A percentile compares a stretch with the other conserved stretches of the same genome.
These are phyloP conservation scores for Botrytis squamosa DNA, from an alignment of 2,329 filamentous ascomycete genomes.

Conservation along the genomic window DNA sequence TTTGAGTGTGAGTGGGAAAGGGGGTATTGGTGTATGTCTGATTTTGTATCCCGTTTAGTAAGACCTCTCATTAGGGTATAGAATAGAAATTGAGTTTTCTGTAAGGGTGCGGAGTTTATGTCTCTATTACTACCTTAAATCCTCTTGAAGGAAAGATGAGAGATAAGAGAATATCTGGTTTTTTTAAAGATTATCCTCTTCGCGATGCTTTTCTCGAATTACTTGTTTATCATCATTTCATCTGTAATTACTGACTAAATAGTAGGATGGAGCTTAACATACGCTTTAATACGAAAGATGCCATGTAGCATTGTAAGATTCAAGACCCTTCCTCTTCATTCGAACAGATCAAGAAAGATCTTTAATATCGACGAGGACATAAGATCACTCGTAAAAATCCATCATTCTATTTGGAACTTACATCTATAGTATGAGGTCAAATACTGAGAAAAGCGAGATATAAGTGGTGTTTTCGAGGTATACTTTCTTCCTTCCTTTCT, in stretches of 20 bases:
- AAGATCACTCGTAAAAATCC: rapidly evolving
- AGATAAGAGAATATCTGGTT: not conserved
- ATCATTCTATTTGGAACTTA: not conserved
- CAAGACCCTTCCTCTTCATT: not conserved
- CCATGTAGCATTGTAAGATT: not conserved
- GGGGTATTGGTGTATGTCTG: rapidly evolving
- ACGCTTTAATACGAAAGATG: not conserved
- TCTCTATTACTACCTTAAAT: not conserved
- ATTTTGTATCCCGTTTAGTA: not conserved
- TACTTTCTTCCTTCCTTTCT: not conserved
- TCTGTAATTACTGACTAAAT: not conserved
- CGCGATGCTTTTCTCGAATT: not conserved
- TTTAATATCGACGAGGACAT: not conserved
- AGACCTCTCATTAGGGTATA: rapidly evolving
- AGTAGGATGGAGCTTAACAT: not conserved
- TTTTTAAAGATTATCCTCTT: not conserved
- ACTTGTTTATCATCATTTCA: not conserved
- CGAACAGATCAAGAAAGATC: rapidly evolving
- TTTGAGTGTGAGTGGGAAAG: not conserved
- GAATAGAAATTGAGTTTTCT: not conserved
- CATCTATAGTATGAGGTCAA: rapidly evolving
- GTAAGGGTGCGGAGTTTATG: not conserved
- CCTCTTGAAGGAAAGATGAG: not conserved
- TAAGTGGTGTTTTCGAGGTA: not conserved
- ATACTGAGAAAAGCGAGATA: not conserved